phyloP scores from a whole-genome alignment of 352 stramenopile genomes.

The Phytophthora ramorum region DNA sequence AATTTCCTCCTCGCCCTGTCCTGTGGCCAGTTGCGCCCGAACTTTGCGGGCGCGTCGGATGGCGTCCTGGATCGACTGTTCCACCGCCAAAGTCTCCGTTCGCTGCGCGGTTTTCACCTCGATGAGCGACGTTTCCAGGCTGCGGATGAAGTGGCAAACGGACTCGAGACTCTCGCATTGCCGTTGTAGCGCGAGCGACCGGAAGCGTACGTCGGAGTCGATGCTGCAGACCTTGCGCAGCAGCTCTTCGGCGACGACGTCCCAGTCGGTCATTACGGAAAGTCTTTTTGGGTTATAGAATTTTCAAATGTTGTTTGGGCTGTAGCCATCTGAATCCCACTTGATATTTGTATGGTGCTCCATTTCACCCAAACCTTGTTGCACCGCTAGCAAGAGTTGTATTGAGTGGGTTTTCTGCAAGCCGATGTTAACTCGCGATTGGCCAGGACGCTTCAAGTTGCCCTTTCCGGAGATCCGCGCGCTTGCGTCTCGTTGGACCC shows the following conservation, averaged over 20 bases:
- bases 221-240: slow-evolving; percentile 24
- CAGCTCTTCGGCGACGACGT: slow-evolving; percentile 18
- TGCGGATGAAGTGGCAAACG: slow-evolving; percentile 26
- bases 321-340: no score
- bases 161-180: slow-evolving; percentile 52
- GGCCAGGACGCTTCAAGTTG: slow-evolving; percentile 27
- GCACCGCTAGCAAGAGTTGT: no score
- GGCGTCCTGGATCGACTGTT: slow-evolving; percentile 52
- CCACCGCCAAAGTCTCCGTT: slow-evolving; percentile 31
- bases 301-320: no score
- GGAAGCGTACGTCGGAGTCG: slow-evolving; percentile 51
- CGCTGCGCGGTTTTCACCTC: slow-evolving; percentile 19
- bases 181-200: slow-evolving; percentile 30
- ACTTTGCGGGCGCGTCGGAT: slow-evolving; percentile 54
- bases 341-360: no score
- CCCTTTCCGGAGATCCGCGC: neutral
- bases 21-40: slow-evolving; percentile 17
- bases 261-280: slow-evolving; percentile 11
- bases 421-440: slow-evolving; percentile 7
- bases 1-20: slow-evolving; percentile 1
- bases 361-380: no score
- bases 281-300: neutral
- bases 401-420: slow-evolving; percentile 14
- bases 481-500: no score
- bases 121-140: slow-evolving; percentile 12